These are phyloP conservation scores for Nitzschia palea DNA, from an alignment of 108 stramenopile genomes.

Conservation along the genomic window DNA sequence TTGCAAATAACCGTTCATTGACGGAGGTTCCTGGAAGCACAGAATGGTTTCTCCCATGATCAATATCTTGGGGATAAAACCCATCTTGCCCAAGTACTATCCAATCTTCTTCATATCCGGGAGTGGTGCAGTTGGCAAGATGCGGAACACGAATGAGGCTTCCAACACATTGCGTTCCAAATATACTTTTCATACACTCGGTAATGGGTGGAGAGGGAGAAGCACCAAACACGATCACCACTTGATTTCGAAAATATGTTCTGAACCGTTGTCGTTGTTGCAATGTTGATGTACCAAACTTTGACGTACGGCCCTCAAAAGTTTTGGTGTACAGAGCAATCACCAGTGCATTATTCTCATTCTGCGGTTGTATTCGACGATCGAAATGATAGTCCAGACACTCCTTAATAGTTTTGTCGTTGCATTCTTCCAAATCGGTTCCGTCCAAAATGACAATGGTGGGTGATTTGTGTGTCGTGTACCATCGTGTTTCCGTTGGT, in stretches of 20 bases:
- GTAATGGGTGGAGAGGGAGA: slow-evolving; percentile 1
- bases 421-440: neutral
- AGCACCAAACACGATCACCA: neutral
- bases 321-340: neutral
- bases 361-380: neutral
- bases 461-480: neutral
- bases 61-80: neutral
- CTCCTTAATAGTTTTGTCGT: neutral
- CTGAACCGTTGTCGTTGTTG: neutral
- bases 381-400: too few relatives aligned
- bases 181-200: neutral
- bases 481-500: neutral
- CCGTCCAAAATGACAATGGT: neutral
- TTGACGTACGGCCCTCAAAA: neutral
- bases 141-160: neutral
- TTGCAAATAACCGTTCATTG: neutral
- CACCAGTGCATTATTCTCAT: neutral
- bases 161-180: neutral
- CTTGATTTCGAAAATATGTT: neutral
- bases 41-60: neutral
- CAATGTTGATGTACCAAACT: neutral
- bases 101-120: neutral
- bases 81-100: neutral
- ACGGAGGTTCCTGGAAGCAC: neutral
- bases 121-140: neutral